Conservation (phyloP, 1,284 basidiomycete genomes). For the Rhodotorula sp. region DNA sequence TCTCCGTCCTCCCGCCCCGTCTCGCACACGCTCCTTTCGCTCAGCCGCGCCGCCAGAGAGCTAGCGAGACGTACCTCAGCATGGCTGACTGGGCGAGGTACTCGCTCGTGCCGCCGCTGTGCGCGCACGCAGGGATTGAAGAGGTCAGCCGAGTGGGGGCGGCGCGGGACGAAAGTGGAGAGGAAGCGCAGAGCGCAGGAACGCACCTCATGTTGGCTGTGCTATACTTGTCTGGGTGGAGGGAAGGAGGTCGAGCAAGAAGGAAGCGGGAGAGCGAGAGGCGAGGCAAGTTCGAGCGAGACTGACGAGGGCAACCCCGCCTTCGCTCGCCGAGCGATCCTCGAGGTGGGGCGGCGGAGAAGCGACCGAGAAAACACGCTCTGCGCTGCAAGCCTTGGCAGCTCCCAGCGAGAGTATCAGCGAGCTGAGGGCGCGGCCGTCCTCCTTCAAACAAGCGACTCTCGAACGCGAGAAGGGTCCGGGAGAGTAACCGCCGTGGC, state of each 20-base stretch:
- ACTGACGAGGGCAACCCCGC: not conserved
- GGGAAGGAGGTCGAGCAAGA: not conserved
- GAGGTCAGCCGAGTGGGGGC: not conserved
- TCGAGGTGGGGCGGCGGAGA: no score
- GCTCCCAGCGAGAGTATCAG: no score
- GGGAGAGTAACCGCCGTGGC: not conserved
- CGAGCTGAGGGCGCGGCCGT: no score
- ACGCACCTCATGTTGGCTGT: constrained; percentile 4
- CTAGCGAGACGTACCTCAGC: not conserved
- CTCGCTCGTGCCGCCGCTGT: constrained; percentile 16
- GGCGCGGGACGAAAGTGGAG: not conserved
- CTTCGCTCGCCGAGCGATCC: not conserved
- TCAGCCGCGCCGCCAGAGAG: not conserved
- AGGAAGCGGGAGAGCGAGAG: not conserved
- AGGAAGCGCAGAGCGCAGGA: not conserved
- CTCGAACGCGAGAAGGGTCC: not conserved
- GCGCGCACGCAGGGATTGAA: not conserved
- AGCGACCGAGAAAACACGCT: not conserved
- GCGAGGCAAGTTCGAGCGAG: no score
- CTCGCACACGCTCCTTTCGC: not conserved
- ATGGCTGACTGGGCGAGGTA: constrained; percentile 16
- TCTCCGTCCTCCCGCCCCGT: not conserved
- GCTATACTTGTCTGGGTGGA: no score
- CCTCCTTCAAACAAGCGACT: no score
- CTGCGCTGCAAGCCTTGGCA: no score